A percentile compares a stretch with the other conserved stretches of the same genome.
These are phyloP conservation scores for Xanthoconium stramineum DNA, from an alignment of 768 basidiomycete genomes.

Conservation along the genomic window DNA sequence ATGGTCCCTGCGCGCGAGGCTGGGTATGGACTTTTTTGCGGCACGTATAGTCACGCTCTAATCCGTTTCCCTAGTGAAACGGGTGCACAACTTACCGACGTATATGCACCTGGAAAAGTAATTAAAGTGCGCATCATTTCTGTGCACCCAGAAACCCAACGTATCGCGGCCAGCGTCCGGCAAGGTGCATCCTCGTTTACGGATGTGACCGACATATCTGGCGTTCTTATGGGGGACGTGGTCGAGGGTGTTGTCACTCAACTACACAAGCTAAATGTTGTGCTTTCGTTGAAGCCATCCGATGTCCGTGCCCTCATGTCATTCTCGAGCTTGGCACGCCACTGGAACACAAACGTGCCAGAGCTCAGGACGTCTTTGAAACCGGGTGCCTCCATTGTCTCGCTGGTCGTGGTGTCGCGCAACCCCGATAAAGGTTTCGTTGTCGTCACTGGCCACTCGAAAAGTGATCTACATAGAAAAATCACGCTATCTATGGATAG, in stretches of 20 bases:
- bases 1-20: slow-evolving; percentile 78
- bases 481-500: slow-evolving; percentile 59
- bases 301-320: slow-evolving; percentile 80
- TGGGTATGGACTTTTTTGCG: slow-evolving; percentile 48
- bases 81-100: slow-evolving; percentile 50
- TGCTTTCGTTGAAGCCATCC: slow-evolving; percentile 69
- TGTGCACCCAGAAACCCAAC: slow-evolving; percentile 53
- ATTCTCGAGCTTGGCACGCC: slow-evolving; percentile 81
- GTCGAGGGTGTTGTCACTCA: slow-evolving; percentile 71
- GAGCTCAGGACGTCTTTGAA: slow-evolving; percentile 64
- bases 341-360: slow-evolving; percentile 59
- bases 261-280: slow-evolving; percentile 81
- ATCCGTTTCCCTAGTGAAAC: slow-evolving; percentile 55
- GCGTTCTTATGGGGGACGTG: slow-evolving; percentile 71
- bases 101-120: slow-evolving; percentile 78
- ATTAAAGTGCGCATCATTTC: slow-evolving; percentile 79
- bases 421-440: slow-evolving; percentile 84
- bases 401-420: slow-evolving; percentile 85
- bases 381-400: slow-evolving; percentile 65
- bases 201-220: slow-evolving; percentile 59
- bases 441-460: slow-evolving; percentile 74
- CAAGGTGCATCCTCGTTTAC: slow-evolving; percentile 61
- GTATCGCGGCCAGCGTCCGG: slow-evolving; percentile 82
- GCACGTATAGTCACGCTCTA: background rate
- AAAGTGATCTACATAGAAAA: slow-evolving; percentile 50